Percentiles rank a stretch among this genome's conserved stretches.
Conservation (phyloP, 768 basidiomycete genomes). For the Leccinellum luteum region DNA sequence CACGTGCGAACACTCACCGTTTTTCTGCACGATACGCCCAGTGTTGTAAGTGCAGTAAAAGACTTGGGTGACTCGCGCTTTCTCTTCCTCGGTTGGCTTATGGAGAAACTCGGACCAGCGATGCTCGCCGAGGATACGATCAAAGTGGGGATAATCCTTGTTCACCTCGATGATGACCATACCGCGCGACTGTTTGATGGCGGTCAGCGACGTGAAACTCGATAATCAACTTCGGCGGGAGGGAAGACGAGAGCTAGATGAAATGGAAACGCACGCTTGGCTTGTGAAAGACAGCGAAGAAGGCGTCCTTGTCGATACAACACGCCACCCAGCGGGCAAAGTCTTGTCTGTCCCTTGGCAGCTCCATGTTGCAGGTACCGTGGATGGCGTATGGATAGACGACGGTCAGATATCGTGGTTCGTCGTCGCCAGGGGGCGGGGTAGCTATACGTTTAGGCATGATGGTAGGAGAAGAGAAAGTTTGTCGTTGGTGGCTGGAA, state of each 20-base stretch:
- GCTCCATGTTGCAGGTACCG: slow-evolving; percentile 40
- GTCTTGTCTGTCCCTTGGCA: slow-evolving; percentile 34
- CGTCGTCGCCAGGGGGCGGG: slow-evolving; percentile 43
- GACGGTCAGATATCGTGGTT: slow-evolving; percentile 44
- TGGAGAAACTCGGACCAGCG: slow-evolving; percentile 40
- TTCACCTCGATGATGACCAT: slow-evolving; percentile 46
- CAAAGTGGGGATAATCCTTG: slow-evolving; percentile 30
- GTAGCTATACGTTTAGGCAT: slow-evolving; percentile 44
- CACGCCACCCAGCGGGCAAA: slow-evolving; percentile 45
- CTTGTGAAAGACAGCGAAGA: slow-evolving; percentile 44
- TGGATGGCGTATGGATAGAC: slow-evolving; percentile 41
- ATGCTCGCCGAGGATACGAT: slow-evolving; percentile 42
- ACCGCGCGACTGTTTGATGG: slow-evolving; percentile 35
- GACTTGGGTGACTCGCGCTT: slow-evolving; percentile 28
- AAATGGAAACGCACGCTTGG: slow-evolving; percentile 37
- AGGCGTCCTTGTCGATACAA: slow-evolving; percentile 32
- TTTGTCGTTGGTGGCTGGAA: not conserved
- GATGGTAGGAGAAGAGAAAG: slow-evolving; percentile 7
- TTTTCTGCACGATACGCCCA: slow-evolving; percentile 43
- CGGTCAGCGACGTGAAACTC: not conserved
- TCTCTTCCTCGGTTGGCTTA: slow-evolving; percentile 31
- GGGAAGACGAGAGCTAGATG: not conserved
- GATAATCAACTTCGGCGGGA: not conserved
- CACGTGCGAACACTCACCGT: slow-evolving; percentile 32
- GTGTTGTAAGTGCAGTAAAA: slow-evolving; percentile 41